Percentiles rank a stretch among this genome's conserved stretches.
Evolutionary conservation across 2,329 filamentous ascomycete species (phyloP).

Genomic region (Phialocephala sp.): DNA sequence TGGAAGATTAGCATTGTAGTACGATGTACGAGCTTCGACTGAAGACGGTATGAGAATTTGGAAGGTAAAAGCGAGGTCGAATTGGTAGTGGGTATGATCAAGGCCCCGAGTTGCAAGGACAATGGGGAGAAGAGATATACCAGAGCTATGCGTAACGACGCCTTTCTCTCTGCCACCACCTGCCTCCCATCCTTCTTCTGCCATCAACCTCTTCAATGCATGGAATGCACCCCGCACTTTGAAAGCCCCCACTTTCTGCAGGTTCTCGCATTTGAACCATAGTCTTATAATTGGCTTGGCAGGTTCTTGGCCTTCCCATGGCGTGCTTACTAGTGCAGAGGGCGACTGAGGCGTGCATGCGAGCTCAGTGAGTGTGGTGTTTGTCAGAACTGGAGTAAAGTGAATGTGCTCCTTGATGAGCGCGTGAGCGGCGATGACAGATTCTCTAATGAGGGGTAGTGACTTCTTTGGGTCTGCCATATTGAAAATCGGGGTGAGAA

Average conservation of each 20-base stretch:
- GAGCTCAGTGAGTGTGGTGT: conserved; percentile 72
- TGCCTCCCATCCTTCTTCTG: conserved; percentile 64
- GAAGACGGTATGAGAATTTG: not conserved
- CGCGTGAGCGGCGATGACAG: conserved; percentile 73
- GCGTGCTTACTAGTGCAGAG: conserved; percentile 59
- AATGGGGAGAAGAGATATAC: conserved; percentile 51
- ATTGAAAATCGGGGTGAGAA: conserved; percentile 14
- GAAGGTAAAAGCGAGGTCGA: not conserved
- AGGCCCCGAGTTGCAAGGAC: not conserved
- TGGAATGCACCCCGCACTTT: conserved; percentile 92
- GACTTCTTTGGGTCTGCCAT: conserved; percentile 62
- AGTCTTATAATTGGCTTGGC: conserved; percentile 72
- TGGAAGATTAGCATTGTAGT: conserved; percentile 4
- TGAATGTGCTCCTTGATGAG: conserved; percentile 80
- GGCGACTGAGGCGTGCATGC: conserved; percentile 72
- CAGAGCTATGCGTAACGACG: conserved; percentile 89
- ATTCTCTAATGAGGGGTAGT: conserved; percentile 72
- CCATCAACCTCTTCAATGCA: conserved; percentile 73
- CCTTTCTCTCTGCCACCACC: conserved; percentile 66
- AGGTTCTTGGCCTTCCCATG: conserved; percentile 60
- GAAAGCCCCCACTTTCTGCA: conserved; percentile 90
- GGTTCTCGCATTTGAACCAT: conserved; percentile 96
- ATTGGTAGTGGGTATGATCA: not conserved
- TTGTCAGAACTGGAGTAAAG: conserved; percentile 82
- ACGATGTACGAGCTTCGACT: not conserved